Percentiles rank a stretch among this genome's conserved stretches.
phyloP scores from a whole-genome alignment of 805 yeast genomes.

The Kockiozyma suomiensis region DNA sequence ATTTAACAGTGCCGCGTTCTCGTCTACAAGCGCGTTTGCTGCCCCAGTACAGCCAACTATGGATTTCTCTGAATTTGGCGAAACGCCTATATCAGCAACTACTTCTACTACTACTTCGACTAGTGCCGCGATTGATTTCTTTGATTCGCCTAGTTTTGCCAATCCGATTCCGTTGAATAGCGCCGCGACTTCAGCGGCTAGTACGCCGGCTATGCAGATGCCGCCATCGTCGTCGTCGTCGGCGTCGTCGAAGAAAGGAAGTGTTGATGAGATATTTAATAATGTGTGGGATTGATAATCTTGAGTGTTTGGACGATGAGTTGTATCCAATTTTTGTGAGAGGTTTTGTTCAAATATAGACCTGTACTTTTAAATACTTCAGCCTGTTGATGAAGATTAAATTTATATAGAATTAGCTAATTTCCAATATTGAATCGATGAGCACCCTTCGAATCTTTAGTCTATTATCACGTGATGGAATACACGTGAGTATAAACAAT shows the following conservation, averaged over 20 bases:
- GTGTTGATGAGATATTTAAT: slow-evolving; percentile 42
- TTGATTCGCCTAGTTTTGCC: slow-evolving; percentile 29
- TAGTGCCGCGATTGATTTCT: slow-evolving; percentile 4
- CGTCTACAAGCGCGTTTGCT: slow-evolving; percentile 19
- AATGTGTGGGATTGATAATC: slow-evolving; percentile 44
- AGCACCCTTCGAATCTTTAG: no score
- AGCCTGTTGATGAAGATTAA: no score
- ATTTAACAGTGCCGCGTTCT: slow-evolving; percentile 10
- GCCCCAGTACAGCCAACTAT: slow-evolving; percentile 11
- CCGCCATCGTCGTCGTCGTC: slow-evolving; percentile 16
- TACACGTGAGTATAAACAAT: no score
- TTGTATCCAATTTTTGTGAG: not conserved
- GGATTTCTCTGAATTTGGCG: slow-evolving; percentile 15
- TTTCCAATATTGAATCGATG: no score
- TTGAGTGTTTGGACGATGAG: not conserved
- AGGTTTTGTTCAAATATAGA: not conserved
- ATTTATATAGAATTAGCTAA: no score
- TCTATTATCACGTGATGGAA: no score
- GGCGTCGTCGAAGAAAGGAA: slow-evolving; percentile 34
- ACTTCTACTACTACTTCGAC: slow-evolving; percentile 13
- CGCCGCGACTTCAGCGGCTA: slow-evolving; percentile 18
- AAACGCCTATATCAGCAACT: slow-evolving; percentile 16
- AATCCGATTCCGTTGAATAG: slow-evolving; percentile 26
- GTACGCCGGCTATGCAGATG: slow-evolving; percentile 24
- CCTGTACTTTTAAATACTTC: no score